Evolutionary conservation across 306 rosid species (phyloP), one percentile per base, ranked within the genome.

Genomic region (Glycine soja): DNA sequence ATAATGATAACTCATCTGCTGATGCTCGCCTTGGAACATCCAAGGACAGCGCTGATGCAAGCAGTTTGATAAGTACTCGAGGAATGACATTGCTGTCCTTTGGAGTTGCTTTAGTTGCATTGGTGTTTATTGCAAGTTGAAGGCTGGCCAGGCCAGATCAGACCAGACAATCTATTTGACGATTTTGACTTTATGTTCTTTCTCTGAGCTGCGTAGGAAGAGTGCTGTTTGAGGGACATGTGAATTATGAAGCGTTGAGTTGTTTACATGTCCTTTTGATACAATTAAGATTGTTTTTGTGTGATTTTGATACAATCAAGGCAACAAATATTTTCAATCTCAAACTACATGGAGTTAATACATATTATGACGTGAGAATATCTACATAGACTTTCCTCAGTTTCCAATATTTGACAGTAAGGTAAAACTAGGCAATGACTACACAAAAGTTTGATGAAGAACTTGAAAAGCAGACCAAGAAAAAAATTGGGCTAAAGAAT

Each of bases 81-180:
- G 81, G 76, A 57, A 75, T 71, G 75, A 46, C 43, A 2, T 47
- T 81, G 65, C 54, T 68, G 54, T 75, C 76, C 19, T 16, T 75
- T 32, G 85, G 85, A 68, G 34, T 81, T 67, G 54, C 76, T 45
- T 66, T 74, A 15, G 52, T 64, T 73, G 84, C 59, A 6, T 46
- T 45, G 36, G 12, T 38, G 10, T 4, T 32, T 11, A 3, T 32
- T 7, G 66, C 62, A 47, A 64, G 40, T 7, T 74, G 75, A 74
- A 53, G 68, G 51, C 3, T 67, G 72, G 6, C 70, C 8, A 14
- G 14, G 16, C 52, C 36, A 67, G 24, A 66, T 19, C 24, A 19
- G 24, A 19, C 24, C 72, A 7, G 24, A 19, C 24, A 8, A 52
- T 9, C 8, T 51, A 61, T 48, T 50, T 61, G 58, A 53, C 42